Percentiles rank a stretch among this genome's conserved stretches.
Evolutionary conservation across 73 alveolate species (phyloP).

Genomic region (Uronychia setigera): DNA sequence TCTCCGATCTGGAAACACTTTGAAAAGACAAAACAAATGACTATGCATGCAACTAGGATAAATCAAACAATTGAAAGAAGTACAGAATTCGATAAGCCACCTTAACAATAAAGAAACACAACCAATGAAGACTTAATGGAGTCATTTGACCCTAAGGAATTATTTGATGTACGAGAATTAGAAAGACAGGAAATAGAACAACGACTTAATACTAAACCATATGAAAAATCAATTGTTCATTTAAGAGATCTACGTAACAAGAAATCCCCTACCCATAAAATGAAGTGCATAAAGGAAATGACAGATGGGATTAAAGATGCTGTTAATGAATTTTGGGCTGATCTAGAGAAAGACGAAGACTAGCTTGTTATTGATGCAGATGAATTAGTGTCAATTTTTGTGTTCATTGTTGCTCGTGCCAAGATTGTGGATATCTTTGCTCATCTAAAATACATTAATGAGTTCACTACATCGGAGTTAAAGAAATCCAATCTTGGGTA

Average conservation of each 20-base stretch:
- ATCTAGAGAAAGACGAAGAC: background rate
- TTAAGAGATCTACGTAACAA: background rate
- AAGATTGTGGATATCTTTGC: slow-evolving; percentile 18
- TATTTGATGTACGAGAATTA: background rate
- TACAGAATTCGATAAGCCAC: background rate
- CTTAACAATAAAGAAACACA: background rate
- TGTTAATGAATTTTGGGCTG: slow-evolving; percentile 15
- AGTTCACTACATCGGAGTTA: slow-evolving; percentile 6
- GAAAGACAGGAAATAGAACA: slow-evolving; percentile 11
- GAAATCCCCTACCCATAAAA: background rate
- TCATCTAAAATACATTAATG: slow-evolving; percentile 8
- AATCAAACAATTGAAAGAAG: background rate
- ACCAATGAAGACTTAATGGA: background rate
- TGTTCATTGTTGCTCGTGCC: slow-evolving; percentile 11
- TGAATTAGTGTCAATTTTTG: slow-evolving; percentile 1
- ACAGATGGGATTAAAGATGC: background rate
- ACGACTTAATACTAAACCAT: slow-evolving; percentile 8
- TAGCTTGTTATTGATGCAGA: slow-evolving; percentile 12
- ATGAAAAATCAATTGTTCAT: background rate
- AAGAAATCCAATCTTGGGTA: slow-evolving; percentile 8
- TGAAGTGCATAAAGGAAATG: background rate
- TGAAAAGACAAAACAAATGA: background rate
- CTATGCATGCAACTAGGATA: background rate
- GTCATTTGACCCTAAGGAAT: background rate
- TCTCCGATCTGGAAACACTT: slow-evolving; percentile 4